phyloP scores from a whole-genome alignment of 2,329 filamentous ascomycete species.

The Trichoderma polysporum region DNA sequence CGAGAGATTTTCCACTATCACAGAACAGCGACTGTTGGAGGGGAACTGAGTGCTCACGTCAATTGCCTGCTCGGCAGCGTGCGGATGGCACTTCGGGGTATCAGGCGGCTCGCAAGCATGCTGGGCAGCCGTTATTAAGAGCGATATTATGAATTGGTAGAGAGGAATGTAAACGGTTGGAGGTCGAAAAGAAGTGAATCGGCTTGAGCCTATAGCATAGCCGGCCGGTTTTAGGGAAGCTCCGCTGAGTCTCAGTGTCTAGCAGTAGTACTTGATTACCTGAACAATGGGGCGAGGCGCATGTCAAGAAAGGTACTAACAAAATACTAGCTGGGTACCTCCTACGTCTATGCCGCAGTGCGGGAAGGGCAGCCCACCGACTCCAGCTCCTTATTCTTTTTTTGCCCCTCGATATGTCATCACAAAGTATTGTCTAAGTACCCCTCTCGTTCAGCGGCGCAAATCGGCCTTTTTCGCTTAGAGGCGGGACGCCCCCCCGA shows the following conservation, averaged over 20 bases:
- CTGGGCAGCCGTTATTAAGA: slow-evolving; percentile 32
- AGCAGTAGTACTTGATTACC: slow-evolving; percentile 1
- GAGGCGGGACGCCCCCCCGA: background rate
- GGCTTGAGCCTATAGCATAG: slow-evolving; percentile 10
- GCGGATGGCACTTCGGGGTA: slow-evolving; percentile 57
- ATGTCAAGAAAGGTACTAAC: background rate
- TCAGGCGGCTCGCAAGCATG: slow-evolving; percentile 63
- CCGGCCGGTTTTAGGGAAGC: slow-evolving; percentile 14
- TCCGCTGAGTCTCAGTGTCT: background rate
- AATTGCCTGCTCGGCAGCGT: slow-evolving; percentile 54
- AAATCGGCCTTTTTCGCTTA: slow-evolving; percentile 19
- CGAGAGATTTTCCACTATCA: slow-evolving; percentile 22
- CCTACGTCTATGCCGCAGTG: background rate
- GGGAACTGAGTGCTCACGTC: slow-evolving; percentile 43
- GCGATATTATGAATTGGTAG: slow-evolving; percentile 23
- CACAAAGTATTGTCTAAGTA: background rate
- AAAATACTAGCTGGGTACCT: background rate
- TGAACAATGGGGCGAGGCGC: slow-evolving; percentile 1
- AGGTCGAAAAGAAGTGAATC: slow-evolving; percentile 15
- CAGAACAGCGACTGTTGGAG: slow-evolving; percentile 19
- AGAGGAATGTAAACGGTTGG: background rate
- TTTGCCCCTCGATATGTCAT: slow-evolving; percentile 10
- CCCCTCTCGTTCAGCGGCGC: background rate
- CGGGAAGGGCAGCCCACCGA: background rate
- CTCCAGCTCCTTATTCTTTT: background rate